Evolutionary conservation across 345 rosid species (phyloP).

Genomic region (Salix caprea): DNA sequence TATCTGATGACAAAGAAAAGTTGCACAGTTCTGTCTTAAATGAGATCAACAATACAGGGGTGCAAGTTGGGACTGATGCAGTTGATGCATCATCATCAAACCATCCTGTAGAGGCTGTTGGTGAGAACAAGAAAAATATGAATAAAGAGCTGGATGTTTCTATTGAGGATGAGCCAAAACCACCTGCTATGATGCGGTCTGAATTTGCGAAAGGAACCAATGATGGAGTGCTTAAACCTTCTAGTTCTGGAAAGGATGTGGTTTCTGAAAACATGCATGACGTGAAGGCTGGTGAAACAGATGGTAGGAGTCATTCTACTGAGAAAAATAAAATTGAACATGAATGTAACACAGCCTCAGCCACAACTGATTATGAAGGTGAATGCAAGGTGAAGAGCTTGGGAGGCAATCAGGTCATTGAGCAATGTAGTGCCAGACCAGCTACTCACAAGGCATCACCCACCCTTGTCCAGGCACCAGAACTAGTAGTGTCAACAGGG

Average conservation of each 20-base stretch:
- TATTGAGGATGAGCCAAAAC: conserved; percentile 28
- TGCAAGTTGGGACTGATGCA: conserved; percentile 25
- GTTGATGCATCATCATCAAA: conserved; percentile 20
- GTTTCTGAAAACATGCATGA: conserved; percentile 21
- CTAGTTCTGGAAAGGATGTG: conserved; percentile 27
- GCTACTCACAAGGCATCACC: conserved; percentile 18
- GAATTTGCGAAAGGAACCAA: conserved; percentile 26
- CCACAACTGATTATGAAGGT: conserved; percentile 22
- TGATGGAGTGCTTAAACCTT: conserved; percentile 14
- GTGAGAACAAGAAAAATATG: conserved; percentile 16
- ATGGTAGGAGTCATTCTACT: conserved; percentile 9
- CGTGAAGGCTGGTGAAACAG: conserved; percentile 23
- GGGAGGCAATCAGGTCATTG: conserved; percentile 23
- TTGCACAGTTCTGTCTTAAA: conserved; percentile 18
- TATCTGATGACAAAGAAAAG: conserved; percentile 27
- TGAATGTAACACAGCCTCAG: conserved; percentile 27
- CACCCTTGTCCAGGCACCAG: conserved; percentile 24
- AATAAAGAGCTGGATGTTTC: conserved; percentile 10
- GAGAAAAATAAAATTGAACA: conserved; percentile 26
- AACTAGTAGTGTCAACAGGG: conserved; percentile 28
- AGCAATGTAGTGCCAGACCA: conserved; percentile 11
- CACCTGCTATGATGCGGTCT: conserved; percentile 21
- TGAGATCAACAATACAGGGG: conserved; percentile 26
- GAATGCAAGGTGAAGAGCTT: conserved; percentile 30
- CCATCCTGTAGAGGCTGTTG: conserved; percentile 18